These are phyloP conservation scores for Clavispora santaluciae DNA, from an alignment of 805 yeast genomes.

Conservation along the genomic window DNA sequence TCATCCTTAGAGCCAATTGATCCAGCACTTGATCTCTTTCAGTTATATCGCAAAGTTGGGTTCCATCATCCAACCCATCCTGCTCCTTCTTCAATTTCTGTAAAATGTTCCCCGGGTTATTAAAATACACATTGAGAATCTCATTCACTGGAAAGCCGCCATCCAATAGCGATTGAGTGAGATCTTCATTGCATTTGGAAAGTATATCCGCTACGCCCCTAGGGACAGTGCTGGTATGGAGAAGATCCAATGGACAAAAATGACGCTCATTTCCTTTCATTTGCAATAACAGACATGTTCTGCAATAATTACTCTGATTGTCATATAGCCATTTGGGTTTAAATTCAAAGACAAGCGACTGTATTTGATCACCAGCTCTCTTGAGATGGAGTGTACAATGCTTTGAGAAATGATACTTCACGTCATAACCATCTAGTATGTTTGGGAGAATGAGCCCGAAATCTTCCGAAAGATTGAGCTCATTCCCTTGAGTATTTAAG, in stretches of 20 bases:
- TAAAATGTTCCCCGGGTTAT: slow-evolving; percentile 14
- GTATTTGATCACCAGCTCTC: not conserved
- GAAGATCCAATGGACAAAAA: slow-evolving; percentile 14
- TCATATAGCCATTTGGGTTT: slow-evolving; percentile 18
- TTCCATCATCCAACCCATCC: slow-evolving; percentile 27
- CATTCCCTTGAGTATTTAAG: slow-evolving; percentile 23
- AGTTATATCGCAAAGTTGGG: slow-evolving; percentile 26
- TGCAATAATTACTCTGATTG: slow-evolving; percentile 10
- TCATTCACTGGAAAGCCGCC: slow-evolving; percentile 1
- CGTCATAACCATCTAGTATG: slow-evolving; percentile 29
- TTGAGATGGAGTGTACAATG: slow-evolving; percentile 20
- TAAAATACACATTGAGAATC: slow-evolving; percentile 1
- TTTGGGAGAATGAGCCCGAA: slow-evolving; percentile 43
- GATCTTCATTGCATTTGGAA: slow-evolving; percentile 4
- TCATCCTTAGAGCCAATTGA: slow-evolving; percentile 42
- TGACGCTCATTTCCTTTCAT: slow-evolving; percentile 10
- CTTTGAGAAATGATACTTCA: slow-evolving; percentile 26
- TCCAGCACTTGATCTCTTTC: slow-evolving; percentile 35
- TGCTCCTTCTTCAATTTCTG: slow-evolving; percentile 32
- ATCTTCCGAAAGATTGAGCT: slow-evolving; percentile 34
- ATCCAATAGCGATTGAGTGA: not conserved
- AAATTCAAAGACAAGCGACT: slow-evolving; percentile 10
- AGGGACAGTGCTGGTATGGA: slow-evolving; percentile 3
- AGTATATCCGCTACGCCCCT: slow-evolving; percentile 11
- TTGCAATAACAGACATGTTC: slow-evolving; percentile 15